phyloP scores from a whole-genome alignment of 306 rosid species.

The Arachis hypogaea region DNA sequence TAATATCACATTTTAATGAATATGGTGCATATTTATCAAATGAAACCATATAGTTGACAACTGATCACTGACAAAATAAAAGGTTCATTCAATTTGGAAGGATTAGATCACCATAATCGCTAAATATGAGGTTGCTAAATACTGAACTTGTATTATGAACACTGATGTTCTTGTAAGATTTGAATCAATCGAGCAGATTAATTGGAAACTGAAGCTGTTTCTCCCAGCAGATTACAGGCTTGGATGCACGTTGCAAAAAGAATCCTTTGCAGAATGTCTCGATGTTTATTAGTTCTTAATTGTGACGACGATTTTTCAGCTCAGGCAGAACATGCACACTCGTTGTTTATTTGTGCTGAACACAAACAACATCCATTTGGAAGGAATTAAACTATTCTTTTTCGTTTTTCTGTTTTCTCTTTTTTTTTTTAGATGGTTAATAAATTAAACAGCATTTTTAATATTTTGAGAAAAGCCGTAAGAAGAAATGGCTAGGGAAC shows the following conservation, averaged over 20 bases:
- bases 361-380: background rate
- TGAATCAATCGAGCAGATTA: background rate
- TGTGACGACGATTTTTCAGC: slow-evolving; percentile 14
- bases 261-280: background rate
- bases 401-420: background rate
- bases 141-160: background rate
- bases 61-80: background rate
- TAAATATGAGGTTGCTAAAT: background rate
- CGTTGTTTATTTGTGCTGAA: background rate
- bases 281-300: background rate
- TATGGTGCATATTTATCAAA: background rate
- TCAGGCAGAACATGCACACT: background rate
- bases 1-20: background rate
- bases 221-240: background rate
- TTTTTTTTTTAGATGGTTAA: too few species aligned
- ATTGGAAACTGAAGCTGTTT: background rate
- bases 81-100: background rate
- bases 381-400: background rate
- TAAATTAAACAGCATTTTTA: background rate
- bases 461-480: background rate
- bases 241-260: background rate
- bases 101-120: background rate
- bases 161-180: background rate
- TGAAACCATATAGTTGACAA: background rate
- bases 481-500: background rate